Evolutionary conservation across 768 basidiomycete genomes (phyloP).

Genomic region (Dacryopinax spathularia): DNA sequence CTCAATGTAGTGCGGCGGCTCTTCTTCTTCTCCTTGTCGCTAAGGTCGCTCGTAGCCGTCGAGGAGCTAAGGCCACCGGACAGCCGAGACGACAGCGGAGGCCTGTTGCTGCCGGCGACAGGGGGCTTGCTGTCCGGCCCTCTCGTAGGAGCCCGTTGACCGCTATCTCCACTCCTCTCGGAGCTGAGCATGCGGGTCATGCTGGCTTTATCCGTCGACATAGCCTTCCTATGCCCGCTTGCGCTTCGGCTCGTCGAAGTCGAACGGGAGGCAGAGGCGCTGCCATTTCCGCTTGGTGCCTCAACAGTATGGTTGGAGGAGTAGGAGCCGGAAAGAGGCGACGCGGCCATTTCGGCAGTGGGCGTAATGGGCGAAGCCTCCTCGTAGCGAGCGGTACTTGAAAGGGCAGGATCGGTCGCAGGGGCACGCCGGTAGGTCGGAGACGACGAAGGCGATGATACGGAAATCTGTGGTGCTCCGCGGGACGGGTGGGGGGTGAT

Average conservation of each 20-base stretch:
- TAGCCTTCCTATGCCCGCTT: constrained; percentile 47
- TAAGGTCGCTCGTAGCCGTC: background rate
- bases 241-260: constrained; percentile 56
- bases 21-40: constrained; percentile 7
- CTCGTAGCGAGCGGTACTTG: background rate
- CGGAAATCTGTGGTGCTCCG: background rate
- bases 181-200: constrained; percentile 56
- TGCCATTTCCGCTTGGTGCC: constrained; percentile 17
- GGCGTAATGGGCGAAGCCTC: background rate
- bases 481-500: background rate
- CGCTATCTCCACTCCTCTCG: background rate
- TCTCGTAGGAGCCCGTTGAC: background rate
- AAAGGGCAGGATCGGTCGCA: background rate
- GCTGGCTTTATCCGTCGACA: constrained; percentile 68
- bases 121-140: background rate
- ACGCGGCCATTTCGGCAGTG: background rate
- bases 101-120: background rate
- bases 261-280: constrained; percentile 91
- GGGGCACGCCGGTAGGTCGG: background rate
- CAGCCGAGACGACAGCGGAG: background rate
- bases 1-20: constrained; percentile 2
- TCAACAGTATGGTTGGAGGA: constrained; percentile 11
- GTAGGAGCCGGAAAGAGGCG: background rate
- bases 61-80: background rate
- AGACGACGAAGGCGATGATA: background rate